Conservation (phyloP, 306 rosid species). For the Hippophae gyantsensis region DNA sequence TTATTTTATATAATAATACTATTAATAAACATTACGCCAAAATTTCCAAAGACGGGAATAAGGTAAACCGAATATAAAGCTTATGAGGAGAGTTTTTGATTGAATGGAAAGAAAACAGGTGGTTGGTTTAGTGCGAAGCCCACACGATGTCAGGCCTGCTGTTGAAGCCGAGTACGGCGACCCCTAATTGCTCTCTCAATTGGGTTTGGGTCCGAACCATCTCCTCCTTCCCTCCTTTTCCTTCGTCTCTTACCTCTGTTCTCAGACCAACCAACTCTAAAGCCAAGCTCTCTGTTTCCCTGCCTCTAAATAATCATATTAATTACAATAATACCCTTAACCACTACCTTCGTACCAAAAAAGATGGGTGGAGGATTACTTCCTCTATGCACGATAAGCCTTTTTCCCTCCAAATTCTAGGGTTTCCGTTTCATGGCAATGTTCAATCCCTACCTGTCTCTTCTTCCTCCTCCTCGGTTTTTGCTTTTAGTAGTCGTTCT, state of each 20-base stretch:
- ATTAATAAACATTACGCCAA: no score
- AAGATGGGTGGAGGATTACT: constrained; percentile 22
- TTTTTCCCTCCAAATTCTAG: constrained; percentile 3
- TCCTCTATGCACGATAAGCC: constrained; percentile 27
- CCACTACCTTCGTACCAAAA: constrained; percentile 10
- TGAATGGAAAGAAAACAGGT: no score
- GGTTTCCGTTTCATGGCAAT: constrained; percentile 24
- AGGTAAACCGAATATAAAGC: no score
- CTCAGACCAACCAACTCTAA: background rate
- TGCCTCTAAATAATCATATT: background rate
- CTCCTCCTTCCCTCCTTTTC: background rate
- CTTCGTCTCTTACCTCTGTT: background rate
- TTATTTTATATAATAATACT: no score
- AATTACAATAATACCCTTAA: background rate
- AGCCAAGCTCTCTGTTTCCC: background rate
- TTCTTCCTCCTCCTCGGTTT: constrained; percentile 1
- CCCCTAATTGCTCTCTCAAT: background rate
- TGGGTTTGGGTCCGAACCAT: constrained; percentile 6
- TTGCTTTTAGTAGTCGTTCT: background rate
- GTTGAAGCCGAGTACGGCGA: constrained; percentile 8
- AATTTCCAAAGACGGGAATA: no score
- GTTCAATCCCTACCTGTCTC: constrained; percentile 9
- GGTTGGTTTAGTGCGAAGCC: no score
- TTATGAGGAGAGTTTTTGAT: no score
- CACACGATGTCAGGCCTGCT: background rate